phyloP scores from a whole-genome alignment of 208 protist genomes.

The Paratrypanosoma confusum region DNA sequence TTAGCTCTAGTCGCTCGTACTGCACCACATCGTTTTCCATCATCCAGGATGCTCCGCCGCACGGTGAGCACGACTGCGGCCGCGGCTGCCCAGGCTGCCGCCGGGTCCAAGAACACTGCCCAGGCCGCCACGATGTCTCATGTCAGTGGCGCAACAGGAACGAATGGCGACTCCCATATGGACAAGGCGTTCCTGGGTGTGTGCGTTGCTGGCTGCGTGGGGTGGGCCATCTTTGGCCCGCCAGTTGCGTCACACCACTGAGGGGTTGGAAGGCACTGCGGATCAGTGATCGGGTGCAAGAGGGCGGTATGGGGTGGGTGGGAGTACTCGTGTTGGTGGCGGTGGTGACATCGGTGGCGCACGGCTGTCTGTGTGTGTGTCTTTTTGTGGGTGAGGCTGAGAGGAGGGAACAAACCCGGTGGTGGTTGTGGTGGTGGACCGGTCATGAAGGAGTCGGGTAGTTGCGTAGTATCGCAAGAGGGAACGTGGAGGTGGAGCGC shows the following conservation, averaged over 20 bases:
- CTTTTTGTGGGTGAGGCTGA: too few species aligned
- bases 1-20: too few species aligned
- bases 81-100: slow-evolving; percentile 8
- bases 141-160: slow-evolving; percentile 33
- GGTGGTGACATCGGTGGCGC: too few species aligned
- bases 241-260: slow-evolving; percentile 62
- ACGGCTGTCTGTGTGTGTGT: too few species aligned
- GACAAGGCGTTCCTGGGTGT: slow-evolving; percentile 55
- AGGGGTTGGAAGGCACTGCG: not conserved
- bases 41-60: too few species aligned
- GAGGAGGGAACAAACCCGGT: too few species aligned
- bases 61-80: too few species aligned
- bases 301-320: not conserved
- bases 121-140: slow-evolving; percentile 18
- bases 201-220: slow-evolving; percentile 19
- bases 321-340: slow-evolving; percentile 4
- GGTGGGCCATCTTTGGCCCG: slow-evolving; percentile 51
- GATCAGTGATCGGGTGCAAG: not conserved
- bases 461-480: too few species aligned
- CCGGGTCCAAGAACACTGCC: slow-evolving; percentile 1
- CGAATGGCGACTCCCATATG: slow-evolving; percentile 43
- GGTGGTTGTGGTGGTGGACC: too few species aligned
- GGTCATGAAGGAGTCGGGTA: too few species aligned
- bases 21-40: too few species aligned
- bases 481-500: too few species aligned